Conservation (phyloP, 768 basidiomycete species). For the Xerocomus brunneocitrinus region DNA sequence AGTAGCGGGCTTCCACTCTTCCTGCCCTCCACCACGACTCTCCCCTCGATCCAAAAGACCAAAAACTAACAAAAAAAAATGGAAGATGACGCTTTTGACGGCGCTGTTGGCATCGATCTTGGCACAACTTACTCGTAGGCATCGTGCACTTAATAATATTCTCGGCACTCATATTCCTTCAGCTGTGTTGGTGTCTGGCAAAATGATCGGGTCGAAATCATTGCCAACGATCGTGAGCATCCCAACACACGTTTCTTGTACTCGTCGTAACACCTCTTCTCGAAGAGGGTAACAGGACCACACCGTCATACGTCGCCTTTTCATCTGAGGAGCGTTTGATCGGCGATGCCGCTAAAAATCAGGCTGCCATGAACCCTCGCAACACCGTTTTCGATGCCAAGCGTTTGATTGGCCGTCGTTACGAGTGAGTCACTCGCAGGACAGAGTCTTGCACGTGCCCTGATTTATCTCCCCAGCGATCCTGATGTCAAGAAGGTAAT, state of each 20-base stretch:
- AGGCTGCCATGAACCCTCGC: slow-evolving; percentile 98
- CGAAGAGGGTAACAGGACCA: slow-evolving; percentile 95
- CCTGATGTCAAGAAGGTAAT: slow-evolving; percentile 85
- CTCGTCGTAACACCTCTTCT: background rate
- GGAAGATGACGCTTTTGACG: slow-evolving; percentile 86
- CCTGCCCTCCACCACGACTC: slow-evolving; percentile 32
- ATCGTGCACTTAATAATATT: slow-evolving; percentile 14
- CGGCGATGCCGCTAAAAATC: slow-evolving; percentile 98
- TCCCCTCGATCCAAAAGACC: slow-evolving; percentile 26
- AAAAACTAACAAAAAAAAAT: slow-evolving; percentile 53
- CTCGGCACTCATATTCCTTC: slow-evolving; percentile 19
- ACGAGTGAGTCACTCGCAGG: slow-evolving; percentile 57
- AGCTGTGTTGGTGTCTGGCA: slow-evolving; percentile 99
- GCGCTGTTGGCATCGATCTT: slow-evolving; percentile 95
- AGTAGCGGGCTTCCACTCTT: slow-evolving; percentile 5
- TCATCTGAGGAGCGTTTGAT: slow-evolving; percentile 94
- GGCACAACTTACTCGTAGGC: slow-evolving; percentile 95
- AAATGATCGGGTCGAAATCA: slow-evolving; percentile 99
- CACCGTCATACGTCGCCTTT: slow-evolving; percentile 99
- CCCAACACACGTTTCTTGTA: background rate
- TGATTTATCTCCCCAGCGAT: slow-evolving; percentile 48
- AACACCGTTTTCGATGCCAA: slow-evolving; percentile 99
- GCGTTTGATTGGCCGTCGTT: slow-evolving; percentile 96
- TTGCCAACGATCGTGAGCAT: slow-evolving; percentile 72
- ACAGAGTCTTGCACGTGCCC: background rate